phyloP scores from a whole-genome alignment of 345 rosid genomes.

The Eucalyptus cloeziana region DNA sequence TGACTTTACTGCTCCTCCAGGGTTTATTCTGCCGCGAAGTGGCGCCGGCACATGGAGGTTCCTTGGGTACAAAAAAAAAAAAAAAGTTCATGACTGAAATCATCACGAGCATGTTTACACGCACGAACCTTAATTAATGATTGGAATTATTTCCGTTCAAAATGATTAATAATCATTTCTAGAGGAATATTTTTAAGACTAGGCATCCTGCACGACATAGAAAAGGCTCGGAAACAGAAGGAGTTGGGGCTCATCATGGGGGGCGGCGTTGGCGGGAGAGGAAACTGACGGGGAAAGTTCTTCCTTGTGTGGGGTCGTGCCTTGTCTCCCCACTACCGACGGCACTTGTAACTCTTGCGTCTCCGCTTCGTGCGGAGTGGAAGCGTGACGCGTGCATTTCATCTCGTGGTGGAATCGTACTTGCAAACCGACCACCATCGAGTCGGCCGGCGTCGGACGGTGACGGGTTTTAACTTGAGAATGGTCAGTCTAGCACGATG shows the following conservation, averaged over 20 bases:
- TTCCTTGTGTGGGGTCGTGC: neutral
- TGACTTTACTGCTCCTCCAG: too few relatives aligned
- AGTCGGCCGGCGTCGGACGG: neutral
- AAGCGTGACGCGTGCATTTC: neutral
- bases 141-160: neutral
- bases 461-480: neutral
- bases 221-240: neutral
- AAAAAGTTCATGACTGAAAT: neutral
- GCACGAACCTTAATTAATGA: neutral
- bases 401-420: neutral
- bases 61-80: too few relatives aligned
- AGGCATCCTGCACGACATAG: neutral
- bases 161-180: neutral
- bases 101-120: neutral
- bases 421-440: neutral
- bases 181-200: neutral
- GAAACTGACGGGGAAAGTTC: neutral
- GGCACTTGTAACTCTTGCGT: neutral
- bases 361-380: neutral
- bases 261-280: neutral
- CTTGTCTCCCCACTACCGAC: neutral
- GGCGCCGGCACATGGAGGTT: too few relatives aligned
- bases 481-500: neutral
- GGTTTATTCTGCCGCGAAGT: too few relatives aligned
- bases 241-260: neutral